Base-by-base conservation (phyloP, 768 basidiomycete genomes). In the Hericium rajendrae region DNA sequence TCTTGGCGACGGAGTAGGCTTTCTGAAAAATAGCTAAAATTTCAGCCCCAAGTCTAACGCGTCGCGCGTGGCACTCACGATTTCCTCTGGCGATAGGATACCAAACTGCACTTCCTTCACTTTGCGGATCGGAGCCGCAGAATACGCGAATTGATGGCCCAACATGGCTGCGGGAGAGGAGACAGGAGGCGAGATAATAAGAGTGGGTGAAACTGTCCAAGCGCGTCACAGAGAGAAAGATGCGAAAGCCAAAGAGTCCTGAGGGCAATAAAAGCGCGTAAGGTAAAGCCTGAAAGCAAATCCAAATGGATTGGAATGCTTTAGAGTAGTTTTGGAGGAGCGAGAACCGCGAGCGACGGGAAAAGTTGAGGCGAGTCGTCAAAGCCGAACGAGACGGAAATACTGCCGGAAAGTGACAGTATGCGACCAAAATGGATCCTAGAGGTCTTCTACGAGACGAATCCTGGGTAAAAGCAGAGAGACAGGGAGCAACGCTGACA, bases 61-160 rank as follows among this genome's bases (percentile, higher is more conserved):
- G 16, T 48, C 39, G 54, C 40, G 51, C 32, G 46, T 32, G 32
- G 12, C n/a, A 82, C 86, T 69, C 68, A 97, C 94, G 68, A 98
- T 98, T 80, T 98, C 97, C 74, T 98, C 97, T 10, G 97, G 97
- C 38, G 94, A 94, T 66, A 99, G 85, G 65, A 99, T 93, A 66
- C 95, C 94, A 78, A 97, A 98, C 72, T 97, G 94, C 60, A 98
- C 94, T 76, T 97, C 94, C 77, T 86, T 89, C 66, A 97, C 91
- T 74, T 91, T 92, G 74, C 91, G 88, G 73, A 95, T 81, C 32
- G 95, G 95, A 55, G 94, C 94, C 67, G 91, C 85, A 26, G 94
- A 97, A 72, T 82, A 90, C 60, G 94, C 90, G 67, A 93, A 92
- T 72, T 88, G 87, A 74, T 91, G 89, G 63, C 89, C 89, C 57